These are phyloP conservation scores for Podaxis rugospora DNA, from an alignment of 768 basidiomycete genomes.

Conservation along the genomic window DNA sequence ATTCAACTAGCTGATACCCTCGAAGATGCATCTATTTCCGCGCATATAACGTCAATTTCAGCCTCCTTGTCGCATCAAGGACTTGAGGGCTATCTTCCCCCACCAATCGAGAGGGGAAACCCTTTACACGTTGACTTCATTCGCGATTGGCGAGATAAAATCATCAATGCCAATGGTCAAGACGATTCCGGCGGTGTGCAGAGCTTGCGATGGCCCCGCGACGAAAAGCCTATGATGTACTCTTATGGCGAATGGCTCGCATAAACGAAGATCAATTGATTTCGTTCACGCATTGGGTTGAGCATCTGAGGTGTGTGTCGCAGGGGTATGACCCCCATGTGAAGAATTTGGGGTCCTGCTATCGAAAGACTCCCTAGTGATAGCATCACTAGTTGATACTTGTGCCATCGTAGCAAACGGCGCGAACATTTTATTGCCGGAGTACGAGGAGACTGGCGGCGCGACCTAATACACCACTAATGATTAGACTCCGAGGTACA, in stretches of 20 bases:
- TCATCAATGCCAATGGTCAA: background rate
- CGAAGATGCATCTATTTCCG: conserved; percentile 2
- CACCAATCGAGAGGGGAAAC: background rate
- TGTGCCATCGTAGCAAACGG: conserved; percentile 6
- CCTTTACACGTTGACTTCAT: background rate
- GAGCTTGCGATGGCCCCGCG: background rate
- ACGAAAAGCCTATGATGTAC: background rate
- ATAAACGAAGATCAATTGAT: background rate
- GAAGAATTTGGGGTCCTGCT: conserved; percentile 50
- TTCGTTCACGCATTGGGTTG: background rate
- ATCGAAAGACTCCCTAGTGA: conserved; percentile 12
- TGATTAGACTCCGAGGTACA: background rate
- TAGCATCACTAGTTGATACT: conserved; percentile 10
- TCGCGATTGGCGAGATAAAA: background rate
- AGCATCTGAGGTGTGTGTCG: conserved; percentile 16
- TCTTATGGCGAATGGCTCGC: background rate
- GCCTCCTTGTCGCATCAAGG: conserved; percentile 7
- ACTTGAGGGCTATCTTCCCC: background rate
- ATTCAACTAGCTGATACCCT: background rate
- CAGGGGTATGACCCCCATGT: conserved; percentile 54
- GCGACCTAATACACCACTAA: conserved; percentile 32
- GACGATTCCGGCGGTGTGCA: background rate
- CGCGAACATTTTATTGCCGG: background rate
- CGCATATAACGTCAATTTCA: background rate
- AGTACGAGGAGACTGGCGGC: conserved; percentile 33